Percentiles rank a stretch among this genome's conserved stretches.
These are phyloP conservation scores for Balakata baccata DNA, from an alignment of 345 rosid genomes.

Conservation along the genomic window DNA sequence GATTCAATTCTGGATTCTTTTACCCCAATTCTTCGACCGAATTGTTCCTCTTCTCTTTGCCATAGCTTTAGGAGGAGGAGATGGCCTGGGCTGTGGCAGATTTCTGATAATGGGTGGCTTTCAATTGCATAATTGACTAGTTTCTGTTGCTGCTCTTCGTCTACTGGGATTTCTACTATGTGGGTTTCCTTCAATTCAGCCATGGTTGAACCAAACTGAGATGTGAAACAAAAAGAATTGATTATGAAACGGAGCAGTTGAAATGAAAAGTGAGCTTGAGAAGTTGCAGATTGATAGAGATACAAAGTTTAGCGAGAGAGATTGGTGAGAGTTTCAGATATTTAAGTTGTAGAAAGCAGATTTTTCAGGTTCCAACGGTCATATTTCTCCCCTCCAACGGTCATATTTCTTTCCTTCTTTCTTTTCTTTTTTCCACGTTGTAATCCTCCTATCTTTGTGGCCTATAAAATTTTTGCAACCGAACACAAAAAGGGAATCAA, in stretches of 20 bases:
- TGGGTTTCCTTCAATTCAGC: constrained; percentile 60
- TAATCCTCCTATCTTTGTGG: neutral
- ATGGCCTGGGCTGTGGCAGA: constrained; percentile 90
- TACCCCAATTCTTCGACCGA: constrained; percentile 41
- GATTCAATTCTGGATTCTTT: constrained; percentile 75
- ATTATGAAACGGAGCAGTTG: neutral
- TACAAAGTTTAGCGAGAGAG: constrained; percentile 8
- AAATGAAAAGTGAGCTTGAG: constrained; percentile 7
- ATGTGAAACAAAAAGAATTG: neutral
- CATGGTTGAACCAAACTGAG: constrained; percentile 24
- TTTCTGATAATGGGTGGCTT: constrained; percentile 84
- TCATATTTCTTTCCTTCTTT: constrained; percentile 34
- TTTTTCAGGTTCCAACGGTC: constrained; percentile 24
- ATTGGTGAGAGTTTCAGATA: constrained; percentile 19
- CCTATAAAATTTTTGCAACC: too few relatives aligned
- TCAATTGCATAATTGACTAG: constrained; percentile 50
- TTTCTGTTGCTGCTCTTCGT: constrained; percentile 65
- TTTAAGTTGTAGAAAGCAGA: constrained; percentile 42
- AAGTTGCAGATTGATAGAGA: constrained; percentile 16
- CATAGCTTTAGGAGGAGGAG: constrained; percentile 81
- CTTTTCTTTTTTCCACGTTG: constrained; percentile 13
- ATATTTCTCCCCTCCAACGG: constrained; percentile 47
- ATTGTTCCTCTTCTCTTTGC: constrained; percentile 83
- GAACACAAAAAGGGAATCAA: too few relatives aligned
- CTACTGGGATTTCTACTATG: constrained; percentile 78